phyloP scores from a whole-genome alignment of 352 stramenopile genomes.

The Peronospora destructor region DNA sequence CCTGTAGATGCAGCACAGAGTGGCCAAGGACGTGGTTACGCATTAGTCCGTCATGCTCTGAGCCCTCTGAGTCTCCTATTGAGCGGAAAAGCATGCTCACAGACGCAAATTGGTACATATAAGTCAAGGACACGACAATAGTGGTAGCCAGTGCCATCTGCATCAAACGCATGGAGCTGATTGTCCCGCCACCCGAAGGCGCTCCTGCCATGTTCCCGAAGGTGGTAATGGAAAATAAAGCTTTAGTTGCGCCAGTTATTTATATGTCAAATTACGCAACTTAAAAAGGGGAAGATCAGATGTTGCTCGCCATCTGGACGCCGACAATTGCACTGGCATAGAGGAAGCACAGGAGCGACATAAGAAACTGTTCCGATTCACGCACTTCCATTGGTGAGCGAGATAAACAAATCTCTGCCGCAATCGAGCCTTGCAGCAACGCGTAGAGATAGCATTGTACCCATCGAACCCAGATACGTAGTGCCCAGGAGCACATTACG shows the following conservation, averaged over 20 bases:
- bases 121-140: constrained; percentile 53
- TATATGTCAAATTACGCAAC: not conserved
- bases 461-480: constrained; percentile 54
- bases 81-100: constrained; percentile 39
- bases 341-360: constrained; percentile 44
- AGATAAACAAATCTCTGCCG: constrained; percentile 26
- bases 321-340: constrained; percentile 53
- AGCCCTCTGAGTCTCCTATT: constrained; percentile 14
- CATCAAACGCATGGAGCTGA: constrained; percentile 70
- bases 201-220: not conserved
- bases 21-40: constrained; percentile 52
- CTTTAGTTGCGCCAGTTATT: not conserved
- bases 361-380: constrained; percentile 53
- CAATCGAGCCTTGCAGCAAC: constrained; percentile 19
- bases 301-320: constrained; percentile 60
- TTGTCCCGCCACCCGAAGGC: constrained; percentile 2
- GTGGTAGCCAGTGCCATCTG: constrained; percentile 53
- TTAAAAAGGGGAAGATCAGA: constrained; percentile 20
- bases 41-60: constrained; percentile 12
- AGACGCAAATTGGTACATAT: constrained; percentile 69
- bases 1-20: constrained; percentile 56
- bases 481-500: constrained; percentile 50
- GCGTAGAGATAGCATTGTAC: constrained; percentile 42
- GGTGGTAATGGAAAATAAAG: not conserved
- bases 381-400: constrained; percentile 43